phyloP scores from a whole-genome alignment of 1,284 basidiomycete genomes.

The Puccinia novopanici region DNA sequence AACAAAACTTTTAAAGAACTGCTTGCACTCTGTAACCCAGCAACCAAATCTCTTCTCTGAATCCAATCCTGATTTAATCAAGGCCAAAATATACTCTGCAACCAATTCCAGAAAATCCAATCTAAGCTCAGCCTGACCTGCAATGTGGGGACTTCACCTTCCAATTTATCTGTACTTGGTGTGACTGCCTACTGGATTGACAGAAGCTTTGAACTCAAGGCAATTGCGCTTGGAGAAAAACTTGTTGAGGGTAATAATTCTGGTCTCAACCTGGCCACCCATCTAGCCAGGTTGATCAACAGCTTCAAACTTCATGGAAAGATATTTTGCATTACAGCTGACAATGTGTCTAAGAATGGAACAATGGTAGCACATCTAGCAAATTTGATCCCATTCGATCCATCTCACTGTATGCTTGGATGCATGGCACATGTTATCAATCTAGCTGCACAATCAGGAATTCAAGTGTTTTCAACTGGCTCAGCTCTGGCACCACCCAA shows the following conservation, averaged over 20 bases:
- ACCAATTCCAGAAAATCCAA: background rate
- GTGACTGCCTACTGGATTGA: no score
- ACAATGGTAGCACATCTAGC: background rate
- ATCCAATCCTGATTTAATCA: slow-evolving; percentile 1
- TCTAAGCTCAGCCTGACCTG: slow-evolving; percentile 2
- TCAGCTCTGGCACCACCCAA: no score
- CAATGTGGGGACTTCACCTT: background rate
- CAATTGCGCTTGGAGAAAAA: background rate
- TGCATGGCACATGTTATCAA: no score
- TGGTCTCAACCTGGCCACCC: background rate
- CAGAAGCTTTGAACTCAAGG: no score
- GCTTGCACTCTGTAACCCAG: background rate
- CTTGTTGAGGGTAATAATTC: background rate
- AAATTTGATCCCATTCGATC: background rate
- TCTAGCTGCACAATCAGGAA: no score
- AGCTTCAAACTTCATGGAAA: no score
- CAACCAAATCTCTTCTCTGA: background rate
- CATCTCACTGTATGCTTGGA: slow-evolving; percentile 1
- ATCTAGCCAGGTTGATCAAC: background rate
- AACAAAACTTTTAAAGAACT: background rate
- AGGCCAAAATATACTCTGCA: background rate
- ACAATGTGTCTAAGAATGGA: background rate
- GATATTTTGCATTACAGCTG: background rate
- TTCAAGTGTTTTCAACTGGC: no score
- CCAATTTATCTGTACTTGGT: background rate